Evolutionary conservation across 2,329 filamentous ascomycete species (phyloP), one percentile per base, ranked within the genome.

Genomic region (Arthroderma sp.): DNA sequence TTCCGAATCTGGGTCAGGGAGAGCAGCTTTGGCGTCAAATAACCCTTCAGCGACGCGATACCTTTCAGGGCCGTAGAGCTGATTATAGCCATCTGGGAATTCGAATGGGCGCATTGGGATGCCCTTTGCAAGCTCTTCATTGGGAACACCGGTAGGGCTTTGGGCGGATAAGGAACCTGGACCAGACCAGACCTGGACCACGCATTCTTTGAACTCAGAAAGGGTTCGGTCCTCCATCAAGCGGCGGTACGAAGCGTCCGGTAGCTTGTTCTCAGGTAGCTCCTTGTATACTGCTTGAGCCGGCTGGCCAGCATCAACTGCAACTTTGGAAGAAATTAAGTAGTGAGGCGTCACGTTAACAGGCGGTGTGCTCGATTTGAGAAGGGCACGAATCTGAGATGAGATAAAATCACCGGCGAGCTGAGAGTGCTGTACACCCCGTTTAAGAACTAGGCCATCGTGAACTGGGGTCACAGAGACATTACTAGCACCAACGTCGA

Each of bases 181-280:
- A 0, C 88, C 88, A 25, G 83, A 82, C 91, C 93, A 98, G 13
- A 91, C 84, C 73, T 96, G 90, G 28, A 97, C 90, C 15, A 96
- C 89, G 17, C 87, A 94, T 74, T 98, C 94, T 76, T 98, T 98
- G 81, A 95, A 98, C 70, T 96, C 90, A 38, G 88, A 90, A 58
- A 98, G 76, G 43, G 95, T 85, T 56, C 91, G 87, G 71, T 97
- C 93, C 76, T 98, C 91, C 73, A 97, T 85, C 63, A 91, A 85
- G 17, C 79, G 77, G 59, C 86, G 84, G 80, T 91, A 97, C 1
- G 87, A 90, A 28, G 82, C 79, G 64, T 77, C 74, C 0, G 80
- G 81, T 1, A 79, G 74, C 56, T 74, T 74, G 76, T 65, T 80
- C 66, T 69, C 78, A 77, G 67, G 78, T 69, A 89, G 95, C 39